phyloP scores from a whole-genome alignment of 139 green algal genomes.

The Micromonas commoda region DNA sequence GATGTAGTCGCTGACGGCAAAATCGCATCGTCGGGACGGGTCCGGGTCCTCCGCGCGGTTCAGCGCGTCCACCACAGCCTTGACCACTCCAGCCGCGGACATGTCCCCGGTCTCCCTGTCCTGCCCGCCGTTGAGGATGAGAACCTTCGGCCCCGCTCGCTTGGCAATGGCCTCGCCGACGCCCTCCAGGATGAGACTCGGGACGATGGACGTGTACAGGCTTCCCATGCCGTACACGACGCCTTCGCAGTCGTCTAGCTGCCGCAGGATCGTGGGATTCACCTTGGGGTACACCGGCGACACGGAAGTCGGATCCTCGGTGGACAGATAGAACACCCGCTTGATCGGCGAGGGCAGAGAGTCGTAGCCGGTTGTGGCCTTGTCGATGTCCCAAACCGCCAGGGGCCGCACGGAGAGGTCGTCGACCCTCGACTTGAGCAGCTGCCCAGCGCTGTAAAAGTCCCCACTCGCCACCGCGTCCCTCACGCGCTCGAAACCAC shows the following conservation, averaged over 20 bases:
- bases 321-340: constrained; percentile 92
- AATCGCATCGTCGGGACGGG: not conserved
- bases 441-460: not conserved
- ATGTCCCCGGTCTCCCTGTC: constrained; percentile 89
- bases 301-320: constrained; percentile 43
- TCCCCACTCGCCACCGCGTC: constrained; percentile 10
- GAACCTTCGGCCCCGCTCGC: constrained; percentile 48
- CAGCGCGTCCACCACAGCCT: constrained; percentile 41
- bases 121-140: constrained; percentile 88
- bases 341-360: constrained; percentile 70
- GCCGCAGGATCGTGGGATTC: constrained; percentile 57
- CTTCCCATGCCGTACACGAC: constrained; percentile 96
- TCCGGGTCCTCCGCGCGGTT: constrained; percentile 31
- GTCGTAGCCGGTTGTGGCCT: constrained; percentile 10
- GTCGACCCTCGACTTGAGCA: constrained; percentile 6
- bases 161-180: constrained; percentile 75
- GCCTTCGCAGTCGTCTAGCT: constrained; percentile 61
- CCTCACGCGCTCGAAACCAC: constrained; percentile 16
- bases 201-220: constrained; percentile 93
- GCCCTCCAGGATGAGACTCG: constrained; percentile 65
- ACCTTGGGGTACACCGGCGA: constrained; percentile 77
- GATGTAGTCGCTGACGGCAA: constrained; percentile 19
- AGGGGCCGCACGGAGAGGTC: constrained; percentile 12
- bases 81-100: constrained; percentile 76
- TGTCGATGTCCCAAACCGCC: constrained; percentile 11